Evolutionary conservation across 306 rosid species (phyloP).

Genomic region (Macrotyloma uniflorum): DNA sequence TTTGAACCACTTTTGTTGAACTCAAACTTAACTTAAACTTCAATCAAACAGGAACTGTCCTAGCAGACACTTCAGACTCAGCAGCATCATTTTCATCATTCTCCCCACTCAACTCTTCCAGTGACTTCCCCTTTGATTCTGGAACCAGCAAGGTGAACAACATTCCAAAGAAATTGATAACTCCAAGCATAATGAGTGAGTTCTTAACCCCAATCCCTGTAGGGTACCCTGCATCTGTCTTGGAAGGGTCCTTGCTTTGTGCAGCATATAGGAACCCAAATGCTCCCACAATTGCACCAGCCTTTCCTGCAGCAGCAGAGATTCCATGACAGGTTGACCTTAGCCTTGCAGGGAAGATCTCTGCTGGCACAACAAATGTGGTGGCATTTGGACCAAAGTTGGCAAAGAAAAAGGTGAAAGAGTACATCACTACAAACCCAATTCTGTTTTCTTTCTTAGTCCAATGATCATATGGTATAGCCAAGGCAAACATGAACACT

Average conservation of each 20-base stretch:
- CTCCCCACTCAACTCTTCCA: slow-evolving; percentile 84
- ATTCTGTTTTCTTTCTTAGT: slow-evolving; percentile 37
- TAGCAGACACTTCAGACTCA: neutral
- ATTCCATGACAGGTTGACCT: slow-evolving; percentile 89
- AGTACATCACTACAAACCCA: slow-evolving; percentile 69
- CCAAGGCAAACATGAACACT: slow-evolving; percentile 80
- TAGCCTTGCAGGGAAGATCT: slow-evolving; percentile 79
- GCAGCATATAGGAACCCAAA: slow-evolving; percentile 83
- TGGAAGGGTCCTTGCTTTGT: slow-evolving; percentile 39
- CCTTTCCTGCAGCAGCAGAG: slow-evolving; percentile 85
- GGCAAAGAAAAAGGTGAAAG: slow-evolving; percentile 76
- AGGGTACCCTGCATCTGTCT: slow-evolving; percentile 66
- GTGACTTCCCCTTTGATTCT: slow-evolving; percentile 75
- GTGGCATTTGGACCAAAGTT: slow-evolving; percentile 89
- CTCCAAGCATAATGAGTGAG: slow-evolving; percentile 68
- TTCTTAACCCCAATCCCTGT: slow-evolving; percentile 74
- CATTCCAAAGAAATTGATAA: slow-evolving; percentile 60
- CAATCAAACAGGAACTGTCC: slow-evolving; percentile 42
- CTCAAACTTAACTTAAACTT: neutral
- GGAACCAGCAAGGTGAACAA: slow-evolving; percentile 69
- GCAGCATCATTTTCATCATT: slow-evolving; percentile 35
- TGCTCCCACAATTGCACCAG: slow-evolving; percentile 88
- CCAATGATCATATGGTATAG: slow-evolving; percentile 86
- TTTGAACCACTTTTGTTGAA: slow-evolving; percentile 12
- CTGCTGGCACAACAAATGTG: slow-evolving; percentile 81